phyloP scores from a whole-genome alignment of 805 yeast genomes.

The Yarrowia sp. region DNA sequence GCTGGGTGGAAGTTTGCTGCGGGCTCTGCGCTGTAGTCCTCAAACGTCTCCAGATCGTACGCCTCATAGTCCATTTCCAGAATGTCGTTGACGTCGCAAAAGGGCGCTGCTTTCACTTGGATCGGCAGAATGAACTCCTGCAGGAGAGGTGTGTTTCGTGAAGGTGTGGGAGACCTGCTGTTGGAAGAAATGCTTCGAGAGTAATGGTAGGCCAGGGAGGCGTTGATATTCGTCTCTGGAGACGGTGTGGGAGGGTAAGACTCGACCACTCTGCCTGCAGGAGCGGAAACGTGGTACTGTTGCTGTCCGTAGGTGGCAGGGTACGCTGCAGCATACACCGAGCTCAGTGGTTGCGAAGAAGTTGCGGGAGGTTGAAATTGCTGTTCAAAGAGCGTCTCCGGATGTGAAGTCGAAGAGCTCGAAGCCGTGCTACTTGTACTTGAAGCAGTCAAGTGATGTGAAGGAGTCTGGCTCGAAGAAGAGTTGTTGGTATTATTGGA shows the following conservation, averaged over 20 bases:
- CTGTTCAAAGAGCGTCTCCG: not conserved
- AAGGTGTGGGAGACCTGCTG: conserved; percentile 6
- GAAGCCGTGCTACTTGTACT: not conserved
- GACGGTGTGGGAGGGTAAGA: conserved; percentile 26
- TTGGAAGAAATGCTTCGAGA: not conserved
- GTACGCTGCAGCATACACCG: conserved; percentile 28
- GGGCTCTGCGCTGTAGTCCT: conserved; percentile 31
- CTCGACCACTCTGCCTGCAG: not conserved
- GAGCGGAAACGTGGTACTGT: not conserved
- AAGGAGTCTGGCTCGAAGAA: not conserved
- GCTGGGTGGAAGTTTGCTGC: conserved; percentile 32
- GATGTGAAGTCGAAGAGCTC: not conserved
- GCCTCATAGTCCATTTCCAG: conserved; percentile 30
- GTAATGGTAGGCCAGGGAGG: conserved; percentile 10
- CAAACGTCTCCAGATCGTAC: conserved; percentile 23
- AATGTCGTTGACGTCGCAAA: conserved; percentile 33
- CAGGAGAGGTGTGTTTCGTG: conserved; percentile 4
- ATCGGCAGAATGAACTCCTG: conserved; percentile 36
- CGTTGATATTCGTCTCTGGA: conserved; percentile 8
- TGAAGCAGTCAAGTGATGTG: not conserved
- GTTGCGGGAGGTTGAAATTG: conserved; percentile 4
- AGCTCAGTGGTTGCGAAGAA: not conserved
- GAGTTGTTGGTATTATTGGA: not conserved
- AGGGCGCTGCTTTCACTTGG: conserved; percentile 18
- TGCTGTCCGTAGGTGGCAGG: conserved; percentile 26